Evolutionary conservation across 768 basidiomycete species (phyloP).

Genomic region (Ramaria rubella): DNA sequence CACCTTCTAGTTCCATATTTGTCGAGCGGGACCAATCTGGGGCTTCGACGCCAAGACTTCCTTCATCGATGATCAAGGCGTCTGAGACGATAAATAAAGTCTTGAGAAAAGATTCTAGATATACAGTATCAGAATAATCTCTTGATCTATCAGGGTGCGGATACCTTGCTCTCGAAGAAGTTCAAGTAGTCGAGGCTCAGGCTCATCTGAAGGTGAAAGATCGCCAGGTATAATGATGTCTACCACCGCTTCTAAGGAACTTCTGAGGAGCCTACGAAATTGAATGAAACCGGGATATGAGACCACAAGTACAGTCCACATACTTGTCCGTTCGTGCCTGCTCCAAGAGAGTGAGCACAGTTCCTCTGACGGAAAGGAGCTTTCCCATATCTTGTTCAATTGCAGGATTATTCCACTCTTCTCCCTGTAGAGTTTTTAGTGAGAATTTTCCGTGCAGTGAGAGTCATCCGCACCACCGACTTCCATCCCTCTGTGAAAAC

Average conservation of each 20-base stretch:
- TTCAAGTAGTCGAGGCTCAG: conserved; percentile 13
- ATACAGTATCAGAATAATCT: neutral
- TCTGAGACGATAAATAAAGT: conserved; percentile 80
- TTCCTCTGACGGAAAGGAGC: conserved; percentile 53
- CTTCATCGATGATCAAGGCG: conserved; percentile 44
- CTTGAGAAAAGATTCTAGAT: conserved; percentile 57
- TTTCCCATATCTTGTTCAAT: conserved; percentile 57
- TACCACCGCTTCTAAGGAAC: conserved; percentile 72
- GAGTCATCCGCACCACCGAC: conserved; percentile 47
- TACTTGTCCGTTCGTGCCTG: conserved; percentile 72
- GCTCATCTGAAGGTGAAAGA: conserved; percentile 15
- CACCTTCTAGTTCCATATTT: conserved; percentile 41
- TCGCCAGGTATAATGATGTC: conserved; percentile 49
- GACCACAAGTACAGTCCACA: conserved; percentile 14
- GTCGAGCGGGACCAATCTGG: conserved; percentile 46
- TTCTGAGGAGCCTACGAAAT: conserved; percentile 71
- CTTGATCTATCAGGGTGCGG: too few species aligned
- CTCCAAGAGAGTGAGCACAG: conserved; percentile 65
- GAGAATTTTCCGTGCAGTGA: neutral
- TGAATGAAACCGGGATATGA: neutral
- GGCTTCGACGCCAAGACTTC: conserved; percentile 32
- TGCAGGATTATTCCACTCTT: conserved; percentile 54
- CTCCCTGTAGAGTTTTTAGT: conserved; percentile 34
- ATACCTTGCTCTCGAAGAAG: neutral
- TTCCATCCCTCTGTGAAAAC: conserved; percentile 71